These are phyloP conservation scores for Beauveria rudraprayagi DNA, from an alignment of 2,329 filamentous ascomycete species.

Conservation along the genomic window DNA sequence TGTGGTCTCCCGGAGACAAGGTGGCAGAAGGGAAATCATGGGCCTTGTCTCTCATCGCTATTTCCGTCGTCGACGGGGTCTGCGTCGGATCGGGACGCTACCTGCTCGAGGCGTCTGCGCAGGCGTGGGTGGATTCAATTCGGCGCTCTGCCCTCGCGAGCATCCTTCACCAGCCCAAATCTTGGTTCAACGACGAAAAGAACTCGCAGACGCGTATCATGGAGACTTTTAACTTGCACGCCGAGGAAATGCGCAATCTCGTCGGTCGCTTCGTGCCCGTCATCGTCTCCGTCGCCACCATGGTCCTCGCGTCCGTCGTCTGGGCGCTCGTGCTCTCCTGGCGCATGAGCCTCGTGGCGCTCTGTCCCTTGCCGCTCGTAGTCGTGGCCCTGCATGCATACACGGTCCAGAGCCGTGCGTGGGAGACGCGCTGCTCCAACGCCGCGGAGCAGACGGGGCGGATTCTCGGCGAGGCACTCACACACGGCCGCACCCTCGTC, in stretches of 20 bases:
- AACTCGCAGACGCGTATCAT: slow-evolving; percentile 58
- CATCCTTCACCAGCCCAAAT: slow-evolving; percentile 66
- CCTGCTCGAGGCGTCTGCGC: slow-evolving; percentile 61
- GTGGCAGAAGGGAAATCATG: slow-evolving; percentile 50
- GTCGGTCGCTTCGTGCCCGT: slow-evolving; percentile 70
- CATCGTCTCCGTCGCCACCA: slow-evolving; percentile 56
- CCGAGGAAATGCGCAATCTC: slow-evolving; percentile 80
- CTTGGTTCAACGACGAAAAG: slow-evolving; percentile 66
- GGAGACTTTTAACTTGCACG: slow-evolving; percentile 69
- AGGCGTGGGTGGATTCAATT: slow-evolving; percentile 68
- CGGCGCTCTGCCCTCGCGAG: slow-evolving; percentile 59
- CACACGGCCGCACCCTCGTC: slow-evolving; percentile 71
- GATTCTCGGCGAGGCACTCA: slow-evolving; percentile 62
- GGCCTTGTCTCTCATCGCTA: slow-evolving; percentile 59
- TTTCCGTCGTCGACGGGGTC: slow-evolving; percentile 59
- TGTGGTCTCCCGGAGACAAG: slow-evolving; percentile 49
- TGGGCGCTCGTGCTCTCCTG: slow-evolving; percentile 73
- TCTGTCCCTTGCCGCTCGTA: slow-evolving; percentile 61
- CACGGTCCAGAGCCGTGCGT: slow-evolving; percentile 55
- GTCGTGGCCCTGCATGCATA: slow-evolving; percentile 59
- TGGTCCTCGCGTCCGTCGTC: slow-evolving; percentile 58
- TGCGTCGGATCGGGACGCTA: slow-evolving; percentile 61
- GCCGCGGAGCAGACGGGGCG: slow-evolving; percentile 51
- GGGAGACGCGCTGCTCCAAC: slow-evolving; percentile 62
- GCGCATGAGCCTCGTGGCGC: slow-evolving; percentile 70